phyloP scores from a whole-genome alignment of 1,139 yeast species.

The Geotrichum bryndzae region DNA sequence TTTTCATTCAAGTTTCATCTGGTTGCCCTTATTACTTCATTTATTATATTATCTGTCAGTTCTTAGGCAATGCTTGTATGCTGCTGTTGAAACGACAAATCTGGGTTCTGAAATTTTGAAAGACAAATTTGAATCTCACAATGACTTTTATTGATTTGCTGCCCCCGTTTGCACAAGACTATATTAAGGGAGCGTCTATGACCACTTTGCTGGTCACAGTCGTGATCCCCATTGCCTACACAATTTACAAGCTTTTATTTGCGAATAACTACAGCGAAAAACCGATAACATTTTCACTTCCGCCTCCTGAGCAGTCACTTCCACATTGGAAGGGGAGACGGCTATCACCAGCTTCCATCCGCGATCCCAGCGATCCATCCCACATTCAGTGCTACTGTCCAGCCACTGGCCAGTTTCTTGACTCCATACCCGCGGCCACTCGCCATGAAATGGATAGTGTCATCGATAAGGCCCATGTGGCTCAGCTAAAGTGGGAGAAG shows the following conservation, averaged over 20 bases:
- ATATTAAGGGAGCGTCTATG: constrained; percentile 6
- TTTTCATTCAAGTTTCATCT: background rate
- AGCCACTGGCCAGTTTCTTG: constrained; percentile 87
- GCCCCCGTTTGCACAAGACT: background rate
- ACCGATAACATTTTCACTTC: constrained; percentile 35
- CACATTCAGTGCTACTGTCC: constrained; percentile 86
- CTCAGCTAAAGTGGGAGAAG: constrained; percentile 47
- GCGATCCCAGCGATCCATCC: constrained; percentile 52
- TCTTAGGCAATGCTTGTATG: constrained; percentile 8
- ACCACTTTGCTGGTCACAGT: constrained; percentile 13
- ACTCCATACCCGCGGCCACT: constrained; percentile 58
- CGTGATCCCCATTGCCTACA: constrained; percentile 11
- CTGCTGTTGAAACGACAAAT: constrained; percentile 7
- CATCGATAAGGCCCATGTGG: constrained; percentile 51
- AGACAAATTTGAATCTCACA: background rate
- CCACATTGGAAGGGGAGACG: constrained; percentile 92
- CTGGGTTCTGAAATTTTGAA: background rate
- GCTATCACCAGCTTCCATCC: constrained; percentile 52
- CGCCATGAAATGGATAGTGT: constrained; percentile 63
- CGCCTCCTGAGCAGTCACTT: constrained; percentile 75
- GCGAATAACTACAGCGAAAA: constrained; percentile 12
- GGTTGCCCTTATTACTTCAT: background rate
- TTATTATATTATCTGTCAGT: background rate
- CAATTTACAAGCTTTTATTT: constrained; percentile 15
- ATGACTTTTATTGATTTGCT: background rate